Evolutionary conservation across 106 monocot species (phyloP).

Genomic region (Iris macrosiphon): DNA sequence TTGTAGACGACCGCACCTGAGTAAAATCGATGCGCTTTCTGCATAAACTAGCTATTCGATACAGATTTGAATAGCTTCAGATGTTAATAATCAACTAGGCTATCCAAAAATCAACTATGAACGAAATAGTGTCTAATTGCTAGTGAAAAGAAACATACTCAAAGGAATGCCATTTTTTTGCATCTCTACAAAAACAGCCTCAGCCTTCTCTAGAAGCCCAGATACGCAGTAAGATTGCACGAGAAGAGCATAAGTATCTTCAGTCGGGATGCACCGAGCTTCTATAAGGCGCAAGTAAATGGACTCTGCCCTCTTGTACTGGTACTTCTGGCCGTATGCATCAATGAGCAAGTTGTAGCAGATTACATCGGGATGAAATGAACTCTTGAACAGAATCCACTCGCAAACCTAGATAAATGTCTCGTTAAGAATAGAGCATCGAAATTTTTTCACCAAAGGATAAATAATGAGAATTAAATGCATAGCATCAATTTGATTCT

Average conservation of each 20-base stretch:
- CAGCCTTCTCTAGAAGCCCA: constrained; percentile 67
- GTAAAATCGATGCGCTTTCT: constrained; percentile 20
- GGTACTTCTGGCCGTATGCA: constrained; percentile 61
- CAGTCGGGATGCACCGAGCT: constrained; percentile 69
- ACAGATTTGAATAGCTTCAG: no score
- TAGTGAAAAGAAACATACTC: constrained; percentile 33
- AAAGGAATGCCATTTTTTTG: constrained; percentile 43
- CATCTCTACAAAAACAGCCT: constrained; percentile 76
- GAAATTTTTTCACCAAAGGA: not conserved
- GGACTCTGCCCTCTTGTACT: constrained; percentile 57
- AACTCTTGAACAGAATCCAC: constrained; percentile 78
- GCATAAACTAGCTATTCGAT: constrained; percentile 15
- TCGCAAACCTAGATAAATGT: constrained; percentile 43
- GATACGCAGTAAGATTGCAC: constrained; percentile 49
- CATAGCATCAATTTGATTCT: not conserved
- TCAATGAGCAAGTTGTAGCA: constrained; percentile 92
- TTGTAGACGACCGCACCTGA: constrained; percentile 82
- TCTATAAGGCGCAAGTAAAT: constrained; percentile 66
- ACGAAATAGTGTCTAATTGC: no score
- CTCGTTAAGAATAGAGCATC: not conserved
- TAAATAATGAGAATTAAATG: not conserved
- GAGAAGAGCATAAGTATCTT: constrained; percentile 85
- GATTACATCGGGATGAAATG: constrained; percentile 81
- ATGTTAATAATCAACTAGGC: no score
- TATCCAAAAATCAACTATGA: no score